Evolutionary conservation across 108 stramenopile genomes (phyloP).

Genomic region (Fragilaria radians): DNA sequence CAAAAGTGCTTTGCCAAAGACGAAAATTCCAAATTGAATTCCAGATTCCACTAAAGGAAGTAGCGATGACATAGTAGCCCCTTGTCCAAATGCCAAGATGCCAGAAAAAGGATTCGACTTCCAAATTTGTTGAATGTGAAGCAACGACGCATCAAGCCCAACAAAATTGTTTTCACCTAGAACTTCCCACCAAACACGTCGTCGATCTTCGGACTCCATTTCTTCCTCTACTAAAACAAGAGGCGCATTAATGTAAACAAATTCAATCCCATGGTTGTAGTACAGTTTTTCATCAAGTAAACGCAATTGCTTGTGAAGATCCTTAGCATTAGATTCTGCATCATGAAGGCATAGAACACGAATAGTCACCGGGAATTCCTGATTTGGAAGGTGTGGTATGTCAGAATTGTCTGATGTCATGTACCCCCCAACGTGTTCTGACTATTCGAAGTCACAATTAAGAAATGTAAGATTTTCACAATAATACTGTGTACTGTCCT

Average conservation of each 20-base stretch:
- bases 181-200: conserved; percentile 15
- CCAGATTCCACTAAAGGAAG: conserved; percentile 43
- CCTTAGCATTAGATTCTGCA: conserved; percentile 44
- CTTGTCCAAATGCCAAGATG: conserved; percentile 71
- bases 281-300: conserved; percentile 57
- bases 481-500: too few relatives aligned
- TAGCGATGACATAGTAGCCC: conserved; percentile 55
- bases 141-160: conserved; percentile 70
- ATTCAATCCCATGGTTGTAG: conserved; percentile 67
- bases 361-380: conserved; percentile 13
- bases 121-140: conserved; percentile 77
- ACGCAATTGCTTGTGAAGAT: conserved; percentile 33
- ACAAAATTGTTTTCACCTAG: conserved; percentile 19
- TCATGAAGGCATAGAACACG: conserved; percentile 80
- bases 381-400: neutral
- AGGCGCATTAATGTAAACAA: conserved; percentile 72
- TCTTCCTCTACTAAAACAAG: conserved; percentile 11
- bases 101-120: conserved; percentile 64
- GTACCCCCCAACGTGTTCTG: too few relatives aligned
- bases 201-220: conserved; percentile 1
- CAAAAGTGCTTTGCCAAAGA: conserved; percentile 26
- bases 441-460: too few relatives aligned
- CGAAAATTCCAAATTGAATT: conserved; percentile 27
- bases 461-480: too few relatives aligned
- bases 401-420: too few relatives aligned